phyloP scores from a whole-genome alignment of 306 rosid genomes.

The Ammopiptanthus mongolicus region DNA sequence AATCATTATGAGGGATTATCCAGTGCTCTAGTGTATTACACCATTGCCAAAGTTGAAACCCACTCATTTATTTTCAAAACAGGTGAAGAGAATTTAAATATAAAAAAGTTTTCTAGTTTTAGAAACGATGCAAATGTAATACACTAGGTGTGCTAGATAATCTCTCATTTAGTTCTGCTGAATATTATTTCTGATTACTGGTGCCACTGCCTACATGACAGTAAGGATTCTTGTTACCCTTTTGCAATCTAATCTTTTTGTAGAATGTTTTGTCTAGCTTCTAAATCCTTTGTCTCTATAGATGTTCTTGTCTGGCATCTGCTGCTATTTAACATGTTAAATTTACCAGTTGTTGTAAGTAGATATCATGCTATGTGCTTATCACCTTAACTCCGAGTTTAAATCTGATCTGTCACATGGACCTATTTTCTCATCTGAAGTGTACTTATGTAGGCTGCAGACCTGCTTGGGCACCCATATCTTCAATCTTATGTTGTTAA shows the following conservation, averaged over 20 bases:
- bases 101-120: background rate
- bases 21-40: background rate
- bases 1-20: background rate
- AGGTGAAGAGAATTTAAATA: background rate
- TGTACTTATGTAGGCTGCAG: conserved; percentile 66
- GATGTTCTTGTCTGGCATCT: background rate
- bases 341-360: background rate
- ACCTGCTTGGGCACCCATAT: conserved; percentile 74
- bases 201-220: background rate
- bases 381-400: background rate
- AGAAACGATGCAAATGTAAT: background rate
- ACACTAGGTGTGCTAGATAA: background rate
- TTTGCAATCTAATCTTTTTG: background rate
- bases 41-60: background rate
- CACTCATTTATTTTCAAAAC: background rate
- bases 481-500: conserved; percentile 78
- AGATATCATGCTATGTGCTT: background rate
- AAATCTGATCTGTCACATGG: conserved; percentile 6
- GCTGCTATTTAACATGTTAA: background rate
- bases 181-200: background rate
- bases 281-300: background rate
- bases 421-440: conserved; percentile 36
- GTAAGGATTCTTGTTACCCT: background rate
- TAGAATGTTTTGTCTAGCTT: background rate
- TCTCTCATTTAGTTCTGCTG: background rate